Evolutionary conservation across 208 protist species (phyloP).

Genomic region (Leptomonas seymouri): DNA sequence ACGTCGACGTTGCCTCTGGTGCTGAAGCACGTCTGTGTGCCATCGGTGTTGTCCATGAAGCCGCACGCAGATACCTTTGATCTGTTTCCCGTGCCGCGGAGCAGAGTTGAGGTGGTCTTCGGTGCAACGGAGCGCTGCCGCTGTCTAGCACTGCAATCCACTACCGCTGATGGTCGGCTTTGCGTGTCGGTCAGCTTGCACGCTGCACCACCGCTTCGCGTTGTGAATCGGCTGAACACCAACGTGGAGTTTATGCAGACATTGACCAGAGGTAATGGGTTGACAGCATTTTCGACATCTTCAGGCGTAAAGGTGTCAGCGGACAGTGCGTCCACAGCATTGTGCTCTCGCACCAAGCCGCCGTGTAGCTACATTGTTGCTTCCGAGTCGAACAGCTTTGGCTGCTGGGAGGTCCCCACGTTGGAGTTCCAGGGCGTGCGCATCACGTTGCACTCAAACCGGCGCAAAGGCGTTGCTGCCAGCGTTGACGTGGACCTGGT

Average conservation of each 20-base stretch:
- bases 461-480: conserved; percentile 16
- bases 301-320: neutral
- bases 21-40: conserved; percentile 36
- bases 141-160: conserved; percentile 24
- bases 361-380: conserved; percentile 25
- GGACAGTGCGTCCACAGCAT: conserved; percentile 5
- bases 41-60: neutral
- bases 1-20: conserved; percentile 38
- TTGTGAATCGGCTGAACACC: conserved; percentile 33
- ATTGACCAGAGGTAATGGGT: neutral
- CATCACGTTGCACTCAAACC: conserved; percentile 27
- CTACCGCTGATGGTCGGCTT: conserved; percentile 6
- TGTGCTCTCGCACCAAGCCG: conserved; percentile 10
- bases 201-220: conserved; percentile 12
- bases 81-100: conserved; percentile 6
- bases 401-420: conserved; percentile 38
- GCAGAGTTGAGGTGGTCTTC: neutral
- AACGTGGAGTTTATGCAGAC: conserved; percentile 20
- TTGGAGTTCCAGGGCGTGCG: conserved; percentile 23
- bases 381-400: conserved; percentile 19
- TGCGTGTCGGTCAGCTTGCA: conserved; percentile 17
- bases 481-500: conserved; percentile 28
- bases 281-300: neutral
- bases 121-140: conserved; percentile 1
- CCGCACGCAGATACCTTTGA: neutral